Evolutionary conservation across 1,139 yeast species (phyloP).

Genomic region (Debaryomycetaceae sp.): DNA sequence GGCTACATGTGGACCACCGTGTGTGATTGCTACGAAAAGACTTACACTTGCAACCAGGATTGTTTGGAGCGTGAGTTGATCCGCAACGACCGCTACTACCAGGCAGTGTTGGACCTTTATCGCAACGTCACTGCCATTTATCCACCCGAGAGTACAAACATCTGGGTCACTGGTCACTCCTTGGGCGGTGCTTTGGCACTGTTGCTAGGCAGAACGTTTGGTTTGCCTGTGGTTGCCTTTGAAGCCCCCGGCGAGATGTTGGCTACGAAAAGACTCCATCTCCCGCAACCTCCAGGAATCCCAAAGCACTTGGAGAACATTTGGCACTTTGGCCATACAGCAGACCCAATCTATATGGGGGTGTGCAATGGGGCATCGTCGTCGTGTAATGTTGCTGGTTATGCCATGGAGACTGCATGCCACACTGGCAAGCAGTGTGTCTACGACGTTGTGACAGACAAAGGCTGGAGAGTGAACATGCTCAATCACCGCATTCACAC

Average conservation of each 20-base stretch:
- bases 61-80: slow-evolving; percentile 78
- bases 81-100: slow-evolving; percentile 75
- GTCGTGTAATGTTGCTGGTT: slow-evolving; percentile 86
- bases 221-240: slow-evolving; percentile 83
- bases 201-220: slow-evolving; percentile 82
- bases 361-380: slow-evolving; percentile 94
- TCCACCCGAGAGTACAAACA: slow-evolving; percentile 56
- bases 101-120: slow-evolving; percentile 75
- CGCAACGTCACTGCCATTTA: slow-evolving; percentile 63
- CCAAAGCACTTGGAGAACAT: slow-evolving; percentile 76
- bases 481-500: slow-evolving; percentile 88
- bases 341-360: slow-evolving; percentile 96
- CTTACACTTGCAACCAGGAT: slow-evolving; percentile 85
- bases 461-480: slow-evolving; percentile 88
- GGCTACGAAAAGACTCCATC: slow-evolving; percentile 77
- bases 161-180: slow-evolving; percentile 96
- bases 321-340: slow-evolving; percentile 96
- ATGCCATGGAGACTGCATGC: slow-evolving; percentile 96
- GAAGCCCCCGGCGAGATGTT: slow-evolving; percentile 93
- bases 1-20: slow-evolving; percentile 92
- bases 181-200: slow-evolving; percentile 87
- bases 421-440: slow-evolving; percentile 88
- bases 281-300: slow-evolving; percentile 90
- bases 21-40: slow-evolving; percentile 84
- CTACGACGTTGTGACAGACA: slow-evolving; percentile 84